Percentiles rank a stretch among this genome's conserved stretches.
phyloP scores from a whole-genome alignment of 805 yeast genomes.

The Candida quercuum region DNA sequence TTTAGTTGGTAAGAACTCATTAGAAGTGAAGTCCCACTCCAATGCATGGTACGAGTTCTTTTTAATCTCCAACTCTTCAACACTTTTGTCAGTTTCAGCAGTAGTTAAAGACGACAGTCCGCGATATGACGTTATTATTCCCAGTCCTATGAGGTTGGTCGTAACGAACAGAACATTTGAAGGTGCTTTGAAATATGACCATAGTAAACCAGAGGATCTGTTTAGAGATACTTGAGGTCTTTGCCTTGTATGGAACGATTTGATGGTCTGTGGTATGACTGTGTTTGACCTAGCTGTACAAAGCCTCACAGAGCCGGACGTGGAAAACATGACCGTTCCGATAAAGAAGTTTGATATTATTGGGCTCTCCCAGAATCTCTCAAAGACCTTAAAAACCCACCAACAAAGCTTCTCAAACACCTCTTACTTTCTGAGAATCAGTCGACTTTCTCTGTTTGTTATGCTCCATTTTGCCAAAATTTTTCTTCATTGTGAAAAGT shows the following conservation, averaged over 20 bases:
- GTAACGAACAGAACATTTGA: slow-evolving; percentile 32
- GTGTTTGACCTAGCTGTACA: too few species aligned
- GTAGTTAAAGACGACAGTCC: slow-evolving; percentile 21
- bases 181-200: slow-evolving; percentile 36
- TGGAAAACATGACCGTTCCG: too few species aligned
- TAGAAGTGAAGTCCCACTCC: background rate
- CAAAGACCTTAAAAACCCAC: too few species aligned
- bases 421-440: too few species aligned
- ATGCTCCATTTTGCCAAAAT: too few species aligned
- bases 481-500: too few species aligned
- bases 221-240: background rate
- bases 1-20: background rate
- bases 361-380: too few species aligned
- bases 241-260: background rate
- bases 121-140: slow-evolving; percentile 28
- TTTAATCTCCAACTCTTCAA: background rate
- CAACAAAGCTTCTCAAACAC: too few species aligned
- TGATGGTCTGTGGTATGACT: background rate
- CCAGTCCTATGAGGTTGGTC: slow-evolving; percentile 29
- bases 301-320: too few species aligned
- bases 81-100: background rate
- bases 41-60: background rate
- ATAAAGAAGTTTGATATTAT: too few species aligned
- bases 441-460: too few species aligned
- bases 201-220: slow-evolving; percentile 16